Conservation (phyloP, 306 rosid species). For the Bauhinia variegata region DNA sequence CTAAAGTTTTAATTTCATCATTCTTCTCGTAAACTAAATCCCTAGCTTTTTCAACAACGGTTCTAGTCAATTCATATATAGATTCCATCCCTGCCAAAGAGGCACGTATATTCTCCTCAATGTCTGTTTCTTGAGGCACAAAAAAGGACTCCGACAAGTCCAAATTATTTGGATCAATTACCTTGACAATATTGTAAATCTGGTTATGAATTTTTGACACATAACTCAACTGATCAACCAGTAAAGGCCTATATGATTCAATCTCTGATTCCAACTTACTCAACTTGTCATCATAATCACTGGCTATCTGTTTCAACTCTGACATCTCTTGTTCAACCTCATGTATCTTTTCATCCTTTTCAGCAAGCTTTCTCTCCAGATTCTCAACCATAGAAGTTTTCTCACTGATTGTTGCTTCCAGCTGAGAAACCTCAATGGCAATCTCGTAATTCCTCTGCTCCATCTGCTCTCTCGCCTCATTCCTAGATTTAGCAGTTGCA, state of each 20-base stretch:
- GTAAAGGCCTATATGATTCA: slow-evolving; percentile 73
- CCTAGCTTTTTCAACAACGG: slow-evolving; percentile 66
- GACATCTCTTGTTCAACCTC: slow-evolving; percentile 55
- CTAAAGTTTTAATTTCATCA: slow-evolving; percentile 62
- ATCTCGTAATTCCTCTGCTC: slow-evolving; percentile 93
- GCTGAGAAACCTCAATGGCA: slow-evolving; percentile 96
- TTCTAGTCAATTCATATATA: slow-evolving; percentile 61
- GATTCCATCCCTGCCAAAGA: slow-evolving; percentile 96
- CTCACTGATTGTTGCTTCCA: slow-evolving; percentile 79
- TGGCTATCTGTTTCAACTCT: slow-evolving; percentile 62
- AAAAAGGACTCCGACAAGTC: slow-evolving; percentile 86
- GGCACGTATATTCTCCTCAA: slow-evolving; percentile 85
- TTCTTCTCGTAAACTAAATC: slow-evolving; percentile 69
- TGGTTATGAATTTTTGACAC: slow-evolving; percentile 81
- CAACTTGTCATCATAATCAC: slow-evolving; percentile 74
- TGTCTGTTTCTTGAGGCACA: slow-evolving; percentile 87
- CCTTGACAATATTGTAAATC: slow-evolving; percentile 61
- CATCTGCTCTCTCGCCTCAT: slow-evolving; percentile 89
- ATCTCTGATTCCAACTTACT: slow-evolving; percentile 49
- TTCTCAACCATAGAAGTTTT: slow-evolving; percentile 55
- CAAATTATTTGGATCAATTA: slow-evolving; percentile 53
- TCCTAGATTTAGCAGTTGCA: slow-evolving; percentile 66
- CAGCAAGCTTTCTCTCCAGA: slow-evolving; percentile 62
- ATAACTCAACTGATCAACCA: slow-evolving; percentile 74
- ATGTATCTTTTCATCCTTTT: slow-evolving; percentile 61